Evolutionary conservation across 1,284 basidiomycete genomes (phyloP), one percentile per base, ranked within the genome.

Genomic region (Ceratobasidium sp.): DNA sequence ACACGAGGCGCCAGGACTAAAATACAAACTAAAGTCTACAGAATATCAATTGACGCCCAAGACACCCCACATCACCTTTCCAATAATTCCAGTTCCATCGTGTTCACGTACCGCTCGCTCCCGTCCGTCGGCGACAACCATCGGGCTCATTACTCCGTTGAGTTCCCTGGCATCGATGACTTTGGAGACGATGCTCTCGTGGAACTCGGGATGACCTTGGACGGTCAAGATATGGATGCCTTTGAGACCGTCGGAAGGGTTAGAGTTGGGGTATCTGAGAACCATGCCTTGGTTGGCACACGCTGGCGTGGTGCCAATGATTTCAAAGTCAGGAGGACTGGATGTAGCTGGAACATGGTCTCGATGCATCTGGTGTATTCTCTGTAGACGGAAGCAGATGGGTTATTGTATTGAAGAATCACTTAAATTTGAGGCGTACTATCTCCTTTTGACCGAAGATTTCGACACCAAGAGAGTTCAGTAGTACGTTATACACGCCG

Each of bases 141-240:
- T 80, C 0, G 80, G 78, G 71, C 84, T 82, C 9, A 94, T 81
- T 6, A 86, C 79, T 0, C 80, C 81, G 72, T 76, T 86, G 84
- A 80, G 78, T 8, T 80, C 78, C 8, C 91, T 85, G 14, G 80
- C 79, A 18, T 86, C 81, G 46, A 92, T 83, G 30, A 94, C 79
- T 64, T 82, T 82, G 21, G 81, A 80, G 46, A 92, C 84, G 61
- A 94, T 87, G 36, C 84, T 80, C 65, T 85, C 80, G 1, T 86
- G 87, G 79, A 92, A 94, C 77, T 95, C 93, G 0, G 93, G 92
- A 77, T 94, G 92, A 1, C 92, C 91, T 78, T 94, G 92, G 1
- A 92, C 77, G 3, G 91, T 87, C 73, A 92, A 77, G 70, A 94
- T 85, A 41, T 90, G 86, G 62, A 92, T 84, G 69, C 86, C 79